Conservation (phyloP, 208 protist genomes). For the Spongospora subterranea region DNA sequence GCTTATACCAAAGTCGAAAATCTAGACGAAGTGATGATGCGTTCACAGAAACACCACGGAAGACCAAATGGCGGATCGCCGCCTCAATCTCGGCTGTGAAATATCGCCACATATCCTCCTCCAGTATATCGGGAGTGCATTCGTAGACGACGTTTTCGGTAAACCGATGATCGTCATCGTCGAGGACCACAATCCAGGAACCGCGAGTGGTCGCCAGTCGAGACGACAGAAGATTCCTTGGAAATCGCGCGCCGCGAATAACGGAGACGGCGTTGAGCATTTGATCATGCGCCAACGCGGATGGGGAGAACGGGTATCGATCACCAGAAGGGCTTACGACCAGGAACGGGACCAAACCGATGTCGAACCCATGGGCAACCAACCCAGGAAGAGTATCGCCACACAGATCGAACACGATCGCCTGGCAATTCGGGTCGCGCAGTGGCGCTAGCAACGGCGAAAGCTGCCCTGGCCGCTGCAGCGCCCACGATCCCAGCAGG, state of each 20-base stretch:
- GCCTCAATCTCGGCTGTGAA: neutral
- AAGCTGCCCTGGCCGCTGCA: too few relatives aligned
- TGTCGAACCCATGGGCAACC: neutral
- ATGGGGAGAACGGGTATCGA: neutral
- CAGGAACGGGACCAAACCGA: neutral
- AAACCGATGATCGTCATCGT: neutral
- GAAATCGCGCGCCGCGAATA: neutral
- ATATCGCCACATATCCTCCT: constrained; percentile 37
- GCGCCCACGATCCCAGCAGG: too few relatives aligned
- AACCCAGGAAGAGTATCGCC: neutral
- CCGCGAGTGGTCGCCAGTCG: neutral
- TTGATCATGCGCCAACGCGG: neutral
- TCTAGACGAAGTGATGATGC: neutral
- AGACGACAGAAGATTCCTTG: neutral
- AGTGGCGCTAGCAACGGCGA: neutral
- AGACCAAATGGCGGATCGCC: neutral
- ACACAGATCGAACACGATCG: neutral
- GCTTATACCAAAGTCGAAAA: neutral
- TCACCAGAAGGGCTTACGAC: neutral
- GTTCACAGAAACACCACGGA: neutral
- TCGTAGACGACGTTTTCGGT: neutral
- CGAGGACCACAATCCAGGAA: neutral
- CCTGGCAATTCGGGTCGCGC: neutral
- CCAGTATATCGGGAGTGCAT: neutral
- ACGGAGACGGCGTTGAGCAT: too few relatives aligned